Percentiles rank a stretch among this genome's conserved stretches.
Conservation (phyloP, 805 yeast species). For the Candida chilensis region DNA sequence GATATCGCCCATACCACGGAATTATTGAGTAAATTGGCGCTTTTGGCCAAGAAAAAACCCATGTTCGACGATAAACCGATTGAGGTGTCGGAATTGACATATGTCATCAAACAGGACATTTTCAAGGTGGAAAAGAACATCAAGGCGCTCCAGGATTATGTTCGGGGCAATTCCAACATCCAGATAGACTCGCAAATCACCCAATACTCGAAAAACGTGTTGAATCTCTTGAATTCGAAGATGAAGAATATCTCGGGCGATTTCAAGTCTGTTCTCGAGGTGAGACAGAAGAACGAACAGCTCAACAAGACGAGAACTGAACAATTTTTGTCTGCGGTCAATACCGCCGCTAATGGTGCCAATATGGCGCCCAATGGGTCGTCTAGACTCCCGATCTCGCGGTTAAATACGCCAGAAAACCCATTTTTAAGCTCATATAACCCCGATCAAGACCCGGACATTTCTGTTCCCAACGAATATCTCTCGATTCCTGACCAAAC, state of each 20-base stretch:
- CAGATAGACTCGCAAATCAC: conserved; percentile 51
- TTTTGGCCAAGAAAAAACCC: conserved; percentile 82
- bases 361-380: no score
- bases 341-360: no score
- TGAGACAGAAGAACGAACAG: conserved; percentile 77
- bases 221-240: conserved; percentile 78
- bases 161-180: conserved; percentile 28
- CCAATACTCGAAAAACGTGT: conserved; percentile 78
- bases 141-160: conserved; percentile 48
- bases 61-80: conserved; percentile 90
- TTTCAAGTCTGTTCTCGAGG: conserved; percentile 82
- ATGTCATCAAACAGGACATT: conserved; percentile 79
- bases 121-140: conserved; percentile 69
- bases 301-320: conserved; percentile 77
- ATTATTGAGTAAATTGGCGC: conserved; percentile 70
- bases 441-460: conserved; percentile 18
- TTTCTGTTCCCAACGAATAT: conserved; percentile 31
- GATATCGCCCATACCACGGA: conserved; percentile 85
- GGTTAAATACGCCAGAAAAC: conserved; percentile 19
- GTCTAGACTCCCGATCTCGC: no score
- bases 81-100: conserved; percentile 87
- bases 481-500: conserved; percentile 80
- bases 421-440: conserved; percentile 21
- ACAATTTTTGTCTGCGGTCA: conserved; percentile 57
- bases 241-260: conserved; percentile 89